Conservation (phyloP, 1,284 basidiomycete genomes). For the Ustilago bromivora region DNA sequence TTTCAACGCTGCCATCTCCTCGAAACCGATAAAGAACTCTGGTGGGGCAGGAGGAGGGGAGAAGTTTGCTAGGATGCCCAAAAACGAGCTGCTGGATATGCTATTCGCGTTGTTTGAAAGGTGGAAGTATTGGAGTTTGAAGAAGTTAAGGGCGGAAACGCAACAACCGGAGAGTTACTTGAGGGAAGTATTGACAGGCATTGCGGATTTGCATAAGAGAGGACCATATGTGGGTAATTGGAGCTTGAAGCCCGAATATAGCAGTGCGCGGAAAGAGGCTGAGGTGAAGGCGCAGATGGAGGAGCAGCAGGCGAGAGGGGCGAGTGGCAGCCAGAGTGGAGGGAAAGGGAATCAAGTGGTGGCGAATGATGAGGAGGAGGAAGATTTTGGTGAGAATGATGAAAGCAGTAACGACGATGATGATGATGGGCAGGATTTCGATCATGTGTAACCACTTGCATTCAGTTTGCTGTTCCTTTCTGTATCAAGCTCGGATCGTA, state of each 20-base stretch:
- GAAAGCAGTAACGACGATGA: conserved; percentile 37
- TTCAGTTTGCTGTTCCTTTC: no score
- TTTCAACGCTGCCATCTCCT: conserved; percentile 7
- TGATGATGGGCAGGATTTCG: conserved; percentile 44
- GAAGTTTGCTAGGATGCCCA: conserved; percentile 88
- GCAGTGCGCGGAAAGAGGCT: conserved; percentile 22
- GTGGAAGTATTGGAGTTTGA: conserved; percentile 84
- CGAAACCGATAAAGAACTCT: conserved; percentile 53
- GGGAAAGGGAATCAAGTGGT: not conserved
- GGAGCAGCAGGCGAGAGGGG: conserved; percentile 10
- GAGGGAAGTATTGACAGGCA: conserved; percentile 84
- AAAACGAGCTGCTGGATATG: conserved; percentile 87
- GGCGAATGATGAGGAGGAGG: conserved; percentile 18
- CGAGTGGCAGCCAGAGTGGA: conserved; percentile 3
- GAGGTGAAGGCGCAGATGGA: conserved; percentile 19
- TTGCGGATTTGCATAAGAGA: conserved; percentile 83
- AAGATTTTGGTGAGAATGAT: conserved; percentile 46
- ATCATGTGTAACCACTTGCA: conserved; percentile 25
- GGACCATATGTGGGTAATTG: conserved; percentile 75
- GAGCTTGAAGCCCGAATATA: conserved; percentile 66
- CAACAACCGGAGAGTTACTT: conserved; percentile 93
- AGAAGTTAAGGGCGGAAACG: conserved; percentile 81
- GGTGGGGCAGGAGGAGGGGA: conserved; percentile 66
- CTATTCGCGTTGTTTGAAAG: conserved; percentile 85
- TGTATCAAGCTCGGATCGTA: no score